Evolutionary conservation across 768 basidiomycete genomes (phyloP).

Genomic region (Pulveroboletus sp.): DNA sequence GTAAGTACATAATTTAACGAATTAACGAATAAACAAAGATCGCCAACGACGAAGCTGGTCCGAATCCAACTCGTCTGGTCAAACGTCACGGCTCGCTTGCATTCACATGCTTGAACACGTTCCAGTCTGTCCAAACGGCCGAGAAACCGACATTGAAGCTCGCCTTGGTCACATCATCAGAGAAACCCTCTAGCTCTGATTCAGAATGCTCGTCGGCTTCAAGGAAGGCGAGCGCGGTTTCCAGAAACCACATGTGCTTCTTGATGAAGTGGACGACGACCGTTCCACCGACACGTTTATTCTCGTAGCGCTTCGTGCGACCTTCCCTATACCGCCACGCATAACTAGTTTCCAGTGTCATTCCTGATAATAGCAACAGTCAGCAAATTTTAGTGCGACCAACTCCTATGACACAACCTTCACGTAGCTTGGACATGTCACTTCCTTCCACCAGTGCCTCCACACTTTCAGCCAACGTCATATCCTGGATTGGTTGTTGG

Average conservation of each 20-base stretch:
- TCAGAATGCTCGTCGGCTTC: constrained; percentile 75
- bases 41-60: background rate
- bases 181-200: constrained; percentile 21
- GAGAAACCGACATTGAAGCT: constrained; percentile 21
- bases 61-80: background rate
- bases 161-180: constrained; percentile 8
- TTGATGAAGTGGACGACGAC: constrained; percentile 97
- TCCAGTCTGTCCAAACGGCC: constrained; percentile 30
- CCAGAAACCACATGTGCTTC: constrained; percentile 94
- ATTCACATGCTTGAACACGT: constrained; percentile 17
- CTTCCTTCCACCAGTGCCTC: constrained; percentile 95
- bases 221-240: constrained; percentile 86
- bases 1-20: constrained; percentile 11
- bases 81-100: constrained; percentile 6
- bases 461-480: constrained; percentile 68
- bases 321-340: constrained; percentile 78
- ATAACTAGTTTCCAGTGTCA: constrained; percentile 55
- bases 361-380: constrained; percentile 38
- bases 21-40: constrained; percentile 22
- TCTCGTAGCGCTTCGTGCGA: constrained; percentile 58
- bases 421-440: constrained; percentile 67
- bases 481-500: constrained; percentile 59
- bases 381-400: background rate
- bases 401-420: constrained; percentile 42
- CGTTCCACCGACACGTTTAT: constrained; percentile 82